These are phyloP conservation scores for Nitzschia sp. DNA, from an alignment of 108 stramenopile species.

Conservation along the genomic window DNA sequence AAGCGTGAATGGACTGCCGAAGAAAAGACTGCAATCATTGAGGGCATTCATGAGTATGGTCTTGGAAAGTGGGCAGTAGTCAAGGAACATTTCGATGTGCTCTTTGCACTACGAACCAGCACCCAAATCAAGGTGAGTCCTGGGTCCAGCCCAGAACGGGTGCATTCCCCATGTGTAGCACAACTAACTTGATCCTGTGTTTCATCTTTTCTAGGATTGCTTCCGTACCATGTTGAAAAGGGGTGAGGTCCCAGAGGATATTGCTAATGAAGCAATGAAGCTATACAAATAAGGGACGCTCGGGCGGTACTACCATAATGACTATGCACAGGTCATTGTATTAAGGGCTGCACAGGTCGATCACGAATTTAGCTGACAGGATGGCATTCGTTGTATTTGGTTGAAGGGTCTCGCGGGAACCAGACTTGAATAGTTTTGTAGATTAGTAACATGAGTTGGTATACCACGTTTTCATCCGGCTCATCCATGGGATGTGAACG, in stretches of 20 bases:
- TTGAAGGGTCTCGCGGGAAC: too few species aligned
- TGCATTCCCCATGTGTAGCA: background rate
- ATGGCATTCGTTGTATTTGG: too few species aligned
- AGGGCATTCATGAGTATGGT: slow-evolving; percentile 57
- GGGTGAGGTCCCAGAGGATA: slow-evolving; percentile 27
- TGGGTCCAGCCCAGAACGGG: too few species aligned
- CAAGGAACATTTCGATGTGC: slow-evolving; percentile 49
- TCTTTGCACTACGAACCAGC: slow-evolving; percentile 52
- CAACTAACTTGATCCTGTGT: background rate
- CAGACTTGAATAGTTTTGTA: too few species aligned
- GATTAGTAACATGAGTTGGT: too few species aligned
- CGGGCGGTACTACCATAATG: too few species aligned
- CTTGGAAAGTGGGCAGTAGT: slow-evolving; percentile 64
- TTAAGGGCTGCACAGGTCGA: too few species aligned
- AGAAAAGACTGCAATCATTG: slow-evolving; percentile 59
- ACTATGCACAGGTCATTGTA: too few species aligned
- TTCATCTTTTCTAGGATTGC: slow-evolving; percentile 39
- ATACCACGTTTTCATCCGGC: too few species aligned
- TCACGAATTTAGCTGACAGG: too few species aligned
- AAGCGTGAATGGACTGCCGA: slow-evolving; percentile 53
- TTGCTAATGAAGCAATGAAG: background rate
- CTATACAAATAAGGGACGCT: too few species aligned
- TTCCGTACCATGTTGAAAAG: slow-evolving; percentile 57
- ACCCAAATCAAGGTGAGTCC: slow-evolving; percentile 64
- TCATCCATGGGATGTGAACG: too few species aligned